Base-by-base conservation (phyloP, 78 protist species). In the Polysphondylium violaceum region DNA sequence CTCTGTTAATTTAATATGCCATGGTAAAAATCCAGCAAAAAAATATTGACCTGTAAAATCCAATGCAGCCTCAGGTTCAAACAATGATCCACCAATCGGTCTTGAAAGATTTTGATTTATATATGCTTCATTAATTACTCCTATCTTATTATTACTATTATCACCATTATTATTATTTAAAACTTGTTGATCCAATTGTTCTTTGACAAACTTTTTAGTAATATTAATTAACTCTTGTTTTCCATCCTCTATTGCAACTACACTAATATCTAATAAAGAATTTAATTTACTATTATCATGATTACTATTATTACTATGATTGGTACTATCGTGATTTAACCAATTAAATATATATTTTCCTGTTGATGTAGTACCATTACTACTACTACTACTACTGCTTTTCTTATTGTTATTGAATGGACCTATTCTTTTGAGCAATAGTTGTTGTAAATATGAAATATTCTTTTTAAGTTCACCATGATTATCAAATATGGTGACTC, bases 1-100 rank as follows among this genome's bases (percentile, higher is more conserved):
- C n/a, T 83, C 90, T 7, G 90, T 83, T 29, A 83, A 16, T 69
- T 83, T 83, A 25, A 69, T 43, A 56, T 83, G 90, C 90, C 90
- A 83, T 38, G 90, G 90, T 58, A 83, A 43, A 43, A 83, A 83
- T 33, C 79, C 78, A 36, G 55, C 50, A 33, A 83, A 43, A 23
- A 69, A 53, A 58, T 67, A 21, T 9, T 69, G 35, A 2, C 69
- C 78, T 12, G 67, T 69, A 35, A 83, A 83, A 58, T 83, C 90
- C 33, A 83, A 27, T 38, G 90, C 90, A 8, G 69, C 56, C n/a
- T 83, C 71, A 4, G 90, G 90, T 58, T 83, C 90, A 27, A 56
- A 44, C 27, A 33, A 36, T 3, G 8, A 16, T 0, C 90, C 90
- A 19, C 90, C 72, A 14, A 83, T 41, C 78, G 9, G 44, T 35